Evolutionary conservation across 306 rosid species (phyloP).

Genomic region (Corylus heterophylla): DNA sequence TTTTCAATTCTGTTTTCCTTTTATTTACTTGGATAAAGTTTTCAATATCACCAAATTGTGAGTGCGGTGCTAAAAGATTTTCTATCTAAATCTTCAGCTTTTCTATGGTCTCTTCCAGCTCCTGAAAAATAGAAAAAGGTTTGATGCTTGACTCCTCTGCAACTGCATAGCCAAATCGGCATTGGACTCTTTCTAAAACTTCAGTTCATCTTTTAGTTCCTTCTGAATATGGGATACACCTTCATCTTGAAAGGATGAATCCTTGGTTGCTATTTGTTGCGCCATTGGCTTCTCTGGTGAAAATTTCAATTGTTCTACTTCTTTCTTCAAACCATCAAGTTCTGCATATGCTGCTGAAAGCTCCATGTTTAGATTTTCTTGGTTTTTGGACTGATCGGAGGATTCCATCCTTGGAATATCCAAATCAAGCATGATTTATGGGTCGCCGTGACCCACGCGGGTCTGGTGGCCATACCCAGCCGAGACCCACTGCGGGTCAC

Average conservation of each 20-base stretch:
- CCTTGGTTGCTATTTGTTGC: slow-evolving; percentile 5
- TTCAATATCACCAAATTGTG: slow-evolving; percentile 46
- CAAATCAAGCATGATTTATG: no score
- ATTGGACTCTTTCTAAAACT: slow-evolving; percentile 71
- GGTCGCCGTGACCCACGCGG: no score
- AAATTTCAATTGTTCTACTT: no score
- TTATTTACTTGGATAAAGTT: slow-evolving; percentile 40
- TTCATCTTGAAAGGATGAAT: slow-evolving; percentile 46
- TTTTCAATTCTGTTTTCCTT: slow-evolving; percentile 40
- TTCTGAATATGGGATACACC: slow-evolving; percentile 42
- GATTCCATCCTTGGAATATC: no score
- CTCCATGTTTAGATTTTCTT: no score
- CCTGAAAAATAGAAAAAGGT: slow-evolving; percentile 81
- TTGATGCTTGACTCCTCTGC: slow-evolving; percentile 80
- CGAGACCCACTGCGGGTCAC: no score
- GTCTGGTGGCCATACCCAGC: no score
- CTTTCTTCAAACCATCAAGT: no score
- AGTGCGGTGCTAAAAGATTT: slow-evolving; percentile 53
- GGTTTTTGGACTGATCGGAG: no score
- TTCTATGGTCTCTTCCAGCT: slow-evolving; percentile 76
- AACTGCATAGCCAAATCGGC: slow-evolving; percentile 75
- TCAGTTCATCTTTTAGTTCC: slow-evolving; percentile 65
- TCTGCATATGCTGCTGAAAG: no score
- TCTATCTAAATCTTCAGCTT: slow-evolving; percentile 66
- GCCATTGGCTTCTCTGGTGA: no score